phyloP scores from a whole-genome alignment of 1,284 basidiomycete species.

The Leccinum subrobustum region DNA sequence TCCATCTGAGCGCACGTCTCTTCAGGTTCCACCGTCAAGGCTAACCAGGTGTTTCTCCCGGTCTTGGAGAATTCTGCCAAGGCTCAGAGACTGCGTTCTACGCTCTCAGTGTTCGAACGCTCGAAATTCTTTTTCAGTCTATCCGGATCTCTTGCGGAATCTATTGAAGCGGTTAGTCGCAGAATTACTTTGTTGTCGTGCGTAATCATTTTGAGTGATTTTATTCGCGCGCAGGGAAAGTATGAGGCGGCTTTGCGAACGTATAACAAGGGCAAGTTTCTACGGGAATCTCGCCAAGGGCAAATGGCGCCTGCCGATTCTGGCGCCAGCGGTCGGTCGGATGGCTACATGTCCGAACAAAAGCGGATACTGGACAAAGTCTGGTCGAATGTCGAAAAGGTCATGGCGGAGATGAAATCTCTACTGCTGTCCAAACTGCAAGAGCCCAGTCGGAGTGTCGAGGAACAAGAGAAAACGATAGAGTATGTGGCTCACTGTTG shows the following conservation, averaged over 20 bases:
- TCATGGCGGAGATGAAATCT: conserved; percentile 89
- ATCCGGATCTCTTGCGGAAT: conserved; percentile 89
- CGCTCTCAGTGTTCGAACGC: conserved; percentile 93
- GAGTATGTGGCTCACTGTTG: conserved; percentile 59
- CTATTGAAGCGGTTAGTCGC: conserved; percentile 76
- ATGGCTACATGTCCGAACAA: conserved; percentile 71
- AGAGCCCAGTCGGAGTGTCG: conserved; percentile 76
- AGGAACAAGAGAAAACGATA: conserved; percentile 96
- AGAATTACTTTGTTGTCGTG: background rate
- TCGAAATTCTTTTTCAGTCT: conserved; percentile 99
- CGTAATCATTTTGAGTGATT: conserved; percentile 5
- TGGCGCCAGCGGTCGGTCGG: conserved; percentile 52
- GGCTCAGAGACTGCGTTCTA: conserved; percentile 89
- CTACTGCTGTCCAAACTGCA: conserved; percentile 78
- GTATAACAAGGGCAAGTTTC: conserved; percentile 95
- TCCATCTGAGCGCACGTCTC: conserved; percentile 5
- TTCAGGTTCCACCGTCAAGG: conserved; percentile 81
- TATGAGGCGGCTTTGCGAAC: conserved; percentile 94
- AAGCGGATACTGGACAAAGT: conserved; percentile 94
- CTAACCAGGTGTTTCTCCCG: conserved; percentile 94
- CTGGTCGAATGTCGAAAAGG: conserved; percentile 93
- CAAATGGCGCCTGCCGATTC: conserved; percentile 72
- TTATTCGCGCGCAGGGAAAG: conserved; percentile 59
- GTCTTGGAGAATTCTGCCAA: conserved; percentile 96
- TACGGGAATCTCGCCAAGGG: conserved; percentile 77